Conservation (phyloP, 257 asterid species). For the Vinca minor region DNA sequence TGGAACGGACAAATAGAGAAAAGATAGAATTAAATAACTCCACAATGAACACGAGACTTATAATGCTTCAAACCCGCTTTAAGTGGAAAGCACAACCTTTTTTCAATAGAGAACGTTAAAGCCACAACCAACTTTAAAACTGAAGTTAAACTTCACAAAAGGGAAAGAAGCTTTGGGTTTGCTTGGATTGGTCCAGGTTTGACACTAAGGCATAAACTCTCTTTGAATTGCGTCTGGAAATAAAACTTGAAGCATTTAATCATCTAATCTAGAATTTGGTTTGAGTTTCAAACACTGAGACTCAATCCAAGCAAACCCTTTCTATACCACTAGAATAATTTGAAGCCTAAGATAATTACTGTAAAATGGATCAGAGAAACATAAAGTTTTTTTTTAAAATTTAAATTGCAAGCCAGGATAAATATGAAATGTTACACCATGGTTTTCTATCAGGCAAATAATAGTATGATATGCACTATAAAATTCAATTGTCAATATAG, state of each 20-base stretch:
- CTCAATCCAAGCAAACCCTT: background rate
- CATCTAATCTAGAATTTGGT: too few species aligned
- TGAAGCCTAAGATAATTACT: background rate
- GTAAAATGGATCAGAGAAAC: background rate
- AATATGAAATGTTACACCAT: too few species aligned
- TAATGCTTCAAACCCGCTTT: background rate
- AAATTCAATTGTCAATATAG: background rate
- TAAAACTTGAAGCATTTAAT: too few species aligned
- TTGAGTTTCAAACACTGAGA: too few species aligned
- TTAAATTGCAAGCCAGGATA: too few species aligned
- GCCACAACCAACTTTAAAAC: background rate
- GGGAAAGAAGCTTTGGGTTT: too few species aligned
- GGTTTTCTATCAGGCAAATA: background rate
- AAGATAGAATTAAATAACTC: background rate
- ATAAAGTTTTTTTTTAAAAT: too few species aligned
- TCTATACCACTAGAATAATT: background rate
- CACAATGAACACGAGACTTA: background rate
- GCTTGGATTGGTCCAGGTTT: too few species aligned
- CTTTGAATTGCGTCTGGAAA: too few species aligned
- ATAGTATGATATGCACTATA: background rate
- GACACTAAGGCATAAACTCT: too few species aligned
- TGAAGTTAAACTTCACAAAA: background rate
- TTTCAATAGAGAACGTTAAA: background rate
- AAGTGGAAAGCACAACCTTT: background rate
- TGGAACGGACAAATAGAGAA: background rate